phyloP scores from a whole-genome alignment of 202 grass and related monocot species.

The Bolboschoenoplectus hybrid region DNA sequence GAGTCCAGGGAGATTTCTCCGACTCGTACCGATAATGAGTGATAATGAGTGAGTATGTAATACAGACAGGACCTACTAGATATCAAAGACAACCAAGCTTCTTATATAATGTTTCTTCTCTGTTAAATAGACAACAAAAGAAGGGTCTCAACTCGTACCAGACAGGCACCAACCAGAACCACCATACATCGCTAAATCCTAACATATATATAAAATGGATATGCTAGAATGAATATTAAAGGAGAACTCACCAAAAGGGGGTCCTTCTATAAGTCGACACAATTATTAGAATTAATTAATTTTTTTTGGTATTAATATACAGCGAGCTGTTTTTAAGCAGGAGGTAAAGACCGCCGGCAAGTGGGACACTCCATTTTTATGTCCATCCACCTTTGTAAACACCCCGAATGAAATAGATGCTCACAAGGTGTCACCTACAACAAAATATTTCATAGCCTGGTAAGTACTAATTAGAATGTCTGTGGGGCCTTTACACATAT shows the following conservation, averaged over 20 bases:
- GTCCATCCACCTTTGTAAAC: slow-evolving; percentile 99
- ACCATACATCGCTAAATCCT: neutral
- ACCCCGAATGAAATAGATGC: slow-evolving; percentile 98
- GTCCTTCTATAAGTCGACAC: slow-evolving; percentile 60
- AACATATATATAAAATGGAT: neutral
- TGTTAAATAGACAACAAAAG: neutral
- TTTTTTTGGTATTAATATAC: slow-evolving; percentile 56
- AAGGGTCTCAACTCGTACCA: neutral
- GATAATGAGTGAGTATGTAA: neutral
- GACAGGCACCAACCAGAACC: slow-evolving; percentile 5
- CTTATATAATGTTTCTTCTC: neutral
- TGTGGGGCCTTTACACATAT: neutral
- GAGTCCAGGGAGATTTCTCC: neutral
- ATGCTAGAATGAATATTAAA: slow-evolving; percentile 3
- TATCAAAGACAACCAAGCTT: neutral
- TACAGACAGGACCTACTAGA: neutral
- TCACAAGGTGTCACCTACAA: slow-evolving; percentile 94
- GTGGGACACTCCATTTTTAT: slow-evolving; percentile 99
- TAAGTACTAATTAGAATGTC: slow-evolving; percentile 16
- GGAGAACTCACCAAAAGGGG: slow-evolving; percentile 21
- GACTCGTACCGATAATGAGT: neutral
- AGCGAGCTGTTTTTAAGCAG: slow-evolving; percentile 64
- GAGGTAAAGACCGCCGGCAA: slow-evolving; percentile 81
- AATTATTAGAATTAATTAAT: slow-evolving; percentile 49
- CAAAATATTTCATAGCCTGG: slow-evolving; percentile 9